A percentile compares a stretch with the other conserved stretches of the same genome.
These are phyloP conservation scores for Eleusine indica DNA, from an alignment of 176 grass and related monocot genomes.

Conservation along the genomic window DNA sequence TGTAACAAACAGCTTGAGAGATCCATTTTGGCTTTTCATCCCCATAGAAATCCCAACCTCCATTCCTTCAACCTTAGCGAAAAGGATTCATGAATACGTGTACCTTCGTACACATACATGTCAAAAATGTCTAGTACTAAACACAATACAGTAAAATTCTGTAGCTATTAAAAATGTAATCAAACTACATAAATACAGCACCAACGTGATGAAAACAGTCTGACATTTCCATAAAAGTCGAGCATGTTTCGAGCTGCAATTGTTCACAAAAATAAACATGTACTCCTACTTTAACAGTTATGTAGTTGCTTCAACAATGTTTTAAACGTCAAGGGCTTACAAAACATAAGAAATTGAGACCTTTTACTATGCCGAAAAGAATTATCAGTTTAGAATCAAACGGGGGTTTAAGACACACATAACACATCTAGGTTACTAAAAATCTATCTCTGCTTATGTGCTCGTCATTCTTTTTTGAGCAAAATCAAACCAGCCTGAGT, in stretches of 20 bases:
- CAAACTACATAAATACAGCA: not conserved
- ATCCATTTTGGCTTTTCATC: slow-evolving; percentile 88
- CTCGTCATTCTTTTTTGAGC: not conserved
- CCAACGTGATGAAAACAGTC: not conserved
- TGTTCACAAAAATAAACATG: not conserved
- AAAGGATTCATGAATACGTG: slow-evolving; percentile 49
- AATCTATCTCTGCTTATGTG: not conserved
- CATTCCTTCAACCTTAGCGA: slow-evolving; percentile 90
- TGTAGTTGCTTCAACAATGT: too few species aligned
- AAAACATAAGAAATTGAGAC: not conserved
- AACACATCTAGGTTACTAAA: not conserved
- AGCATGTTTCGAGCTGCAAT: not conserved
- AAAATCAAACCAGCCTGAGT: not conserved
- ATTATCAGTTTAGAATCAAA: not conserved
- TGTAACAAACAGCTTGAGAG: slow-evolving; percentile 62
- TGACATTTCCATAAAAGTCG: not conserved
- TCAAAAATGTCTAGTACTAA: slow-evolving; percentile 30
- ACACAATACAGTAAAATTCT: not conserved
- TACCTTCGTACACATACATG: slow-evolving; percentile 30
- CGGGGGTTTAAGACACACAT: not conserved
- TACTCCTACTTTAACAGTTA: too few species aligned
- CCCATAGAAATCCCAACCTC: slow-evolving; percentile 76
- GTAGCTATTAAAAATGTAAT: slow-evolving; percentile 12
- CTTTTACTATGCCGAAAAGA: not conserved
- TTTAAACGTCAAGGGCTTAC: not conserved